A percentile compares a stretch with the other conserved stretches of the same genome.
These are phyloP conservation scores for Kwoniella heveanensis DNA, from an alignment of 768 basidiomycete species.

Conservation along the genomic window DNA sequence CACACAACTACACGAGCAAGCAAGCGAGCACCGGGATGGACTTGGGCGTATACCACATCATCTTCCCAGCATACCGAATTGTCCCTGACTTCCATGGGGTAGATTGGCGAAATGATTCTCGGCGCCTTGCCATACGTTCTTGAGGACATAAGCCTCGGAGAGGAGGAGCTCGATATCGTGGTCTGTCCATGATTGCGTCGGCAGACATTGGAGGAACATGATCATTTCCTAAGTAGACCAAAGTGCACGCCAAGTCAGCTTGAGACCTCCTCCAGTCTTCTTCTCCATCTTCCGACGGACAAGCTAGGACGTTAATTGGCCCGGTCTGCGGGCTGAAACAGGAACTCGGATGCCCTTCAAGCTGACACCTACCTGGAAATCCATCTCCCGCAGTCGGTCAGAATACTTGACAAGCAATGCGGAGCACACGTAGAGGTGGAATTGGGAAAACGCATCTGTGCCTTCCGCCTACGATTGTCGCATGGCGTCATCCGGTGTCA, in stretches of 20 bases:
- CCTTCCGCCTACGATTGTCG: constrained; percentile 76
- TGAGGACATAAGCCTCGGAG: constrained; percentile 84
- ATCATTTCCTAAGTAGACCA: constrained; percentile 78
- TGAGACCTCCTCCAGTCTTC: no score
- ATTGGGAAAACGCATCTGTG: constrained; percentile 95
- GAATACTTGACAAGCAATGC: constrained; percentile 97
- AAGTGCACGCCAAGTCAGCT: not conserved
- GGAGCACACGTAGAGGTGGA: constrained; percentile 96
- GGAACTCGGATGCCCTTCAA: no score
- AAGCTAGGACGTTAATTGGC: no score
- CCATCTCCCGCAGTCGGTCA: constrained; percentile 89
- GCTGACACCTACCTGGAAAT: constrained; percentile 87
- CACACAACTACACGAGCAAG: no score
- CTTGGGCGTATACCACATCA: no score
- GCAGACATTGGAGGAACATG: constrained; percentile 74
- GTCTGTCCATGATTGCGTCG: constrained; percentile 82
- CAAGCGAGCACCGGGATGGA: no score
- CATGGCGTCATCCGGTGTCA: no score
- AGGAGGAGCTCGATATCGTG: constrained; percentile 94
- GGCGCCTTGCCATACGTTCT: constrained; percentile 56
- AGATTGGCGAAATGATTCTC: constrained; percentile 55
- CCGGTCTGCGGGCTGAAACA: no score
- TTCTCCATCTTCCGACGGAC: no score
- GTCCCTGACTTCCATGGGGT: constrained; percentile 28
- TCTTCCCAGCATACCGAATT: constrained; percentile 49